These are phyloP conservation scores for Candida fluviatilis DNA, from an alignment of 805 yeast genomes.

Conservation along the genomic window DNA sequence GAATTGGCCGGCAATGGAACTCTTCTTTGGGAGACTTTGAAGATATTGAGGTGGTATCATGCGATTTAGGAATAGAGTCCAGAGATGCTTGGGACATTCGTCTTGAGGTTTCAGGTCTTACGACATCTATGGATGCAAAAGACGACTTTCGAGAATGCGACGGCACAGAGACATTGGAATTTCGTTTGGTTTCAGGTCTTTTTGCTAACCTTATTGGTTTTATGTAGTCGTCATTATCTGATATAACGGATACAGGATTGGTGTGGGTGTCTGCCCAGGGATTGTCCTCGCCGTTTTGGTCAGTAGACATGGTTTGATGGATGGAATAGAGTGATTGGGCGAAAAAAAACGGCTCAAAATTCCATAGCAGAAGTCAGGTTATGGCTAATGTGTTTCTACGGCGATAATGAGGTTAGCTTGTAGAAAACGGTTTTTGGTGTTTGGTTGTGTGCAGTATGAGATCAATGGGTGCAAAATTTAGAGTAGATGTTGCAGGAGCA, in stretches of 20 bases:
- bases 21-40: slow-evolving; percentile 18
- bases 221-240: slow-evolving; percentile 8
- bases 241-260: neutral
- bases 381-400: neutral
- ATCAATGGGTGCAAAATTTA: too few species aligned
- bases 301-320: neutral
- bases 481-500: too few species aligned
- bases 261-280: slow-evolving; percentile 10
- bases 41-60: slow-evolving; percentile 1
- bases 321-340: too few species aligned
- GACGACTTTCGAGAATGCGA: slow-evolving; percentile 1
- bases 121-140: slow-evolving; percentile 1
- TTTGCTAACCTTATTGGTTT: slow-evolving; percentile 28
- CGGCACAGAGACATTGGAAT: neutral
- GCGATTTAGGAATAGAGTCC: slow-evolving; percentile 2
- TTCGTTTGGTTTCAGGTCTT: slow-evolving; percentile 13
- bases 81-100: slow-evolving; percentile 3
- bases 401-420: too few species aligned
- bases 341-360: too few species aligned
- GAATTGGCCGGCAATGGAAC: slow-evolving; percentile 36
- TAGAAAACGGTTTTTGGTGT: too few species aligned
- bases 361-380: too few species aligned
- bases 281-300: slow-evolving; percentile 3
- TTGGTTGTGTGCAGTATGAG: too few species aligned
- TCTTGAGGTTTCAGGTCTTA: neutral